These are phyloP conservation scores for Lindgomyces ingoldianus DNA, from an alignment of 495 filamentous ascomycete genomes.

Conservation along the genomic window DNA sequence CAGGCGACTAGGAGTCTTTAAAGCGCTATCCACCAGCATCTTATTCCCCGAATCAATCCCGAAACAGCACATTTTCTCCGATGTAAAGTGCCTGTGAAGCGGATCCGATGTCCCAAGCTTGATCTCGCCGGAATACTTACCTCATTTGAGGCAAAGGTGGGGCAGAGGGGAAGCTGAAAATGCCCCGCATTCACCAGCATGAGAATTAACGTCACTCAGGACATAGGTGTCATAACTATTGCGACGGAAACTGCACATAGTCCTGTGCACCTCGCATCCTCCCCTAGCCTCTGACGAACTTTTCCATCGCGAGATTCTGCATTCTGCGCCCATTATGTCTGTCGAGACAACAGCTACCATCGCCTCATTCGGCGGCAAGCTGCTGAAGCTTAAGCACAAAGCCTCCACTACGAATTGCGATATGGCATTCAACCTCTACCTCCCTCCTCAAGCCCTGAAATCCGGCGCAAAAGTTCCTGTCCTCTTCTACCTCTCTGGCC, in stretches of 20 bases:
- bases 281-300: not conserved
- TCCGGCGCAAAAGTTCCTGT: constrained; percentile 67
- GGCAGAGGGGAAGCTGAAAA: constrained; percentile 13
- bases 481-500: constrained; percentile 89
- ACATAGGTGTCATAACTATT: constrained; percentile 11
- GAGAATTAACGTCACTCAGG: constrained; percentile 21
- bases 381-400: constrained; percentile 87
- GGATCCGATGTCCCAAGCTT: constrained; percentile 2
- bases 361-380: constrained; percentile 89
- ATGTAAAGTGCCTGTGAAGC: not conserved
- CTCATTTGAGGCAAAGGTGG: constrained; percentile 34
- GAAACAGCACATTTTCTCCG: constrained; percentile 1
- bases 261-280: constrained; percentile 1
- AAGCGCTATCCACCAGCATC: not conserved
- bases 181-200: constrained; percentile 33
- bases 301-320: not conserved
- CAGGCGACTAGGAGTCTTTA: constrained; percentile 16
- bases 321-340: constrained; percentile 55
- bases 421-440: constrained; percentile 69
- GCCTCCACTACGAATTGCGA: constrained; percentile 68
- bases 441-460: constrained; percentile 59
- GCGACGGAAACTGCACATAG: not conserved
- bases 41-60: constrained; percentile 10
- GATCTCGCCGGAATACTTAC: constrained; percentile 23
- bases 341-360: constrained; percentile 89